phyloP scores from a whole-genome alignment of 164 flowering plant genomes.

The Cinnamomum chago region DNA sequence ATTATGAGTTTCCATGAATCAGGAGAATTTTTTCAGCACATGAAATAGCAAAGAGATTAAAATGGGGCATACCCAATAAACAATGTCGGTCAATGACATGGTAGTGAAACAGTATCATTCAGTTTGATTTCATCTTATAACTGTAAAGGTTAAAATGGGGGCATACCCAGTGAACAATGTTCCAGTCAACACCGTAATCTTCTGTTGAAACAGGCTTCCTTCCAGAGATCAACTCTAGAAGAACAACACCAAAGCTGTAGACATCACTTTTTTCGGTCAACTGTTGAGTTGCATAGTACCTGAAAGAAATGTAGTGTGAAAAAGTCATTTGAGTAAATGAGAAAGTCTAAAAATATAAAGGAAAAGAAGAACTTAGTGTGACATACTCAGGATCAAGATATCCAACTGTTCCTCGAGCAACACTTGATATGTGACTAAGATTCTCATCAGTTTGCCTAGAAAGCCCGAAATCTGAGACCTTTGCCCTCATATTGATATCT shows the following conservation, averaged over 20 bases:
- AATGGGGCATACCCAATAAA: not conserved
- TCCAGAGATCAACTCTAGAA: constrained; percentile 83
- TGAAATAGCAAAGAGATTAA: no score
- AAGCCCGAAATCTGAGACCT: constrained; percentile 93
- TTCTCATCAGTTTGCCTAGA: constrained; percentile 92
- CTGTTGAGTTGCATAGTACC: constrained; percentile 85
- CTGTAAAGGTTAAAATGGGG: not conserved
- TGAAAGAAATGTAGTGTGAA: constrained; percentile 19
- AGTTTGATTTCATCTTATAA: no score
- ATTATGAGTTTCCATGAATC: no score
- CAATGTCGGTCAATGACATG: no score
- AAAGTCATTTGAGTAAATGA: constrained; percentile 6
- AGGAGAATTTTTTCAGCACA: no score
- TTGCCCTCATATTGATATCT: constrained; percentile 91
- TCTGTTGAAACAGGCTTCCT: constrained; percentile 73
- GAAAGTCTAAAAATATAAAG: not conserved
- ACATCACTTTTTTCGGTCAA: constrained; percentile 90
- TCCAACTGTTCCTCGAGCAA: constrained; percentile 87
- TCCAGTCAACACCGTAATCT: constrained; percentile 83
- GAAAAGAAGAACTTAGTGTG: not conserved
- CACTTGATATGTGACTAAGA: constrained; percentile 85
- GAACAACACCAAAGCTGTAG: constrained; percentile 93
- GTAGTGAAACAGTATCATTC: no score
- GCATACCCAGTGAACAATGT: constrained; percentile 94
- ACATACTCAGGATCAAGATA: constrained; percentile 97